Conservation (phyloP, 768 basidiomycete genomes). For the Agaricus blazei region DNA sequence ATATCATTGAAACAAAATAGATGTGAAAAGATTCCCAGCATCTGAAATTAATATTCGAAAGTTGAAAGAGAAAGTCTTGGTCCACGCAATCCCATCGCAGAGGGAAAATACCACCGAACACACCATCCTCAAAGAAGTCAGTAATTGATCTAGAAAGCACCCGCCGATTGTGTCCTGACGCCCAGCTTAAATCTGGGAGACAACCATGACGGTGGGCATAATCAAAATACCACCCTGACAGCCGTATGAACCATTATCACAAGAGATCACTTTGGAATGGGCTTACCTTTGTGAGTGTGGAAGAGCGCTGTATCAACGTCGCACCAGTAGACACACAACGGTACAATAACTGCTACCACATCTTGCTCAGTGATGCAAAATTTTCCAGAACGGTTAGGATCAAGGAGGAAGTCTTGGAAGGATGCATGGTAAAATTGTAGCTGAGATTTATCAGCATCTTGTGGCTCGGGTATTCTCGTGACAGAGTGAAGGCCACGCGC, state of each 20-base stretch:
- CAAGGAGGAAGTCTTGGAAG: conserved; percentile 1
- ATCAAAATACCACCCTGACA: background rate
- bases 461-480: background rate
- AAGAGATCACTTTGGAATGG: background rate
- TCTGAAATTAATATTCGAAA: background rate
- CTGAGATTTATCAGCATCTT: background rate
- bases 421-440: background rate
- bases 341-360: background rate
- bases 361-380: background rate
- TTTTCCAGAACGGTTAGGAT: background rate
- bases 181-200: background rate
- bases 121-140: too few species aligned
- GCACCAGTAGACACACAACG: background rate
- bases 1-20: too few species aligned
- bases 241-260: background rate
- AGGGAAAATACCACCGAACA: too few species aligned
- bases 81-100: background rate
- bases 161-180: background rate
- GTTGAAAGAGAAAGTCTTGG: background rate
- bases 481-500: background rate
- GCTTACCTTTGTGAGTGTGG: background rate
- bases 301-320: background rate
- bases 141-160: too few species aligned
- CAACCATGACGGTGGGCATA: background rate
- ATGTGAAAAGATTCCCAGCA: too few species aligned